Conservation (phyloP, 2,329 filamentous ascomycete genomes). For the Fonsecaea monophora region DNA sequence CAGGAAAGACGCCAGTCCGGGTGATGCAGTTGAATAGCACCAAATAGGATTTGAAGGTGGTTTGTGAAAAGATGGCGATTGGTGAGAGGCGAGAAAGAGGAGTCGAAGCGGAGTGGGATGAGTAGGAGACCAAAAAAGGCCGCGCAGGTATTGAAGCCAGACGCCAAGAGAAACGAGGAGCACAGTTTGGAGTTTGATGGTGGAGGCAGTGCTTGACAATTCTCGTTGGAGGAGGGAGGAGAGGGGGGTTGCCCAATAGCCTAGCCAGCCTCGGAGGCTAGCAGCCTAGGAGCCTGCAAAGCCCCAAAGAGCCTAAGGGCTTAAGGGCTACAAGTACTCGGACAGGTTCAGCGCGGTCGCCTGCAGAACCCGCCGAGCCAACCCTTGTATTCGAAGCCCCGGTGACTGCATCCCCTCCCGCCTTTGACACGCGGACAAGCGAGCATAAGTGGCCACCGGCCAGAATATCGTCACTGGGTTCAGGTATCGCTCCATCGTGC, state of each 20-base stretch:
- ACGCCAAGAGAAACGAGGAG: conserved; percentile 14
- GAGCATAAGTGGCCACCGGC: conserved; percentile 12
- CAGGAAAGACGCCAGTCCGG: conserved; percentile 12
- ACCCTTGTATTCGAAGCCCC: conserved; percentile 7
- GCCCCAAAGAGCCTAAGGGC: conserved; percentile 7
- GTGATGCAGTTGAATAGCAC: conserved; percentile 17
- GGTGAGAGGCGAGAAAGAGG: neutral
- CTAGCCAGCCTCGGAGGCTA: conserved; percentile 16
- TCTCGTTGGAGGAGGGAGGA: neutral
- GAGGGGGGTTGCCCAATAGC: neutral
- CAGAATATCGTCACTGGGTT: conserved; percentile 10
- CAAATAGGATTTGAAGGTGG: conserved; percentile 16
- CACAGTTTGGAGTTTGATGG: neutral
- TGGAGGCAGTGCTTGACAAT: conserved; percentile 17
- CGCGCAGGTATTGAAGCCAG: conserved; percentile 5
- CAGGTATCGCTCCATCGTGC: neutral
- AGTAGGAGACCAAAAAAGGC: conserved; percentile 7
- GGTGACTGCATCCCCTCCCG: conserved; percentile 11
- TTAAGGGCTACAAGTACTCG: conserved; percentile 18
- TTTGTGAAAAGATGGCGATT: conserved; percentile 9
- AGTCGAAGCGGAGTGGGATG: conserved; percentile 20
- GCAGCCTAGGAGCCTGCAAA: neutral
- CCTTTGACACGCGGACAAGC: conserved; percentile 30
- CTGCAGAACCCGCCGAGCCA: neutral
- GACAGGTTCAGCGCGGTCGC: neutral